Conservation (phyloP, 2,329 filamentous ascomycete species). For the Neopestalotiopsis sp. region DNA sequence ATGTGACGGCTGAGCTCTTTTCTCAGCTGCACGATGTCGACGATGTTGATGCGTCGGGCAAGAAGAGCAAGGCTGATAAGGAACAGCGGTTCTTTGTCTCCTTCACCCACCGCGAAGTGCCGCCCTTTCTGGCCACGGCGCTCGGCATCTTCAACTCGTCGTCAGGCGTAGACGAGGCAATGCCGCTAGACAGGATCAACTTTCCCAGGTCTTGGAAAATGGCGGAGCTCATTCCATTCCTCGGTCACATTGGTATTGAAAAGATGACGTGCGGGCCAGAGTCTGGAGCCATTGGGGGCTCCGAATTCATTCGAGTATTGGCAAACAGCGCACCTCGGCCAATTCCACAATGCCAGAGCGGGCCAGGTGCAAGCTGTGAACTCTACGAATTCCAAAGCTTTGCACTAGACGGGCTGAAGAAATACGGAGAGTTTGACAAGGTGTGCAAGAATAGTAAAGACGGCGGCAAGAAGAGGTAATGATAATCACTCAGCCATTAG, state of each 20-base stretch:
- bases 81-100: constrained; percentile 59
- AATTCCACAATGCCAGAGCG: constrained; percentile 46
- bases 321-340: constrained; percentile 49
- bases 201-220: constrained; percentile 67
- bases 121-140: constrained; percentile 68
- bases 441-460: constrained; percentile 11
- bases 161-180: constrained; percentile 62
- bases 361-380: constrained; percentile 50
- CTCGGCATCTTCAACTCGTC: constrained; percentile 75
- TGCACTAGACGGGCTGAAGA: neutral
- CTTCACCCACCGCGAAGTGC: constrained; percentile 72
- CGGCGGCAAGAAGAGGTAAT: neutral
- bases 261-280: constrained; percentile 64
- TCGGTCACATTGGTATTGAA: constrained; percentile 71
- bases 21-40: constrained; percentile 1
- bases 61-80: constrained; percentile 49
- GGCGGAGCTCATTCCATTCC: constrained; percentile 66
- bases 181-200: constrained; percentile 68
- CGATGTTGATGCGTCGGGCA: constrained; percentile 31
- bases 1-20: constrained; percentile 60
- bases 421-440: constrained; percentile 1
- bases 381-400: constrained; percentile 40
- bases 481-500: neutral
- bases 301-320: constrained; percentile 51
- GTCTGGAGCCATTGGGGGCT: constrained; percentile 37